These are phyloP conservation scores for Hamiltosporidium magnivora DNA, from an alignment of 371 early-diverging fungal genomes.

Conservation along the genomic window DNA sequence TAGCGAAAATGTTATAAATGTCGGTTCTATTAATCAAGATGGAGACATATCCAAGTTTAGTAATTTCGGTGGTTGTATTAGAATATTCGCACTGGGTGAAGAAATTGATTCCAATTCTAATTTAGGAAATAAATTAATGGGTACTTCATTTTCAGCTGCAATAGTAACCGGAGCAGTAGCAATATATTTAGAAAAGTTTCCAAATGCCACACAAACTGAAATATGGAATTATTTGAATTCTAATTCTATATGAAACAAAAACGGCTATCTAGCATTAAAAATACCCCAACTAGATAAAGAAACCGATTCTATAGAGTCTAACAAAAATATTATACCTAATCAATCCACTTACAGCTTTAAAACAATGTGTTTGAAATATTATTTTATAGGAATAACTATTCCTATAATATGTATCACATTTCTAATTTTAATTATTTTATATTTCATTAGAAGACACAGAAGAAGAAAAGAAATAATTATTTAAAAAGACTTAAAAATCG, in stretches of 20 bases:
- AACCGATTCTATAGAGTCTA: no score
- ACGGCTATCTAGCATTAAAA: neutral
- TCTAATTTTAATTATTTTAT: neutral
- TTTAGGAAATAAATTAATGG: neutral
- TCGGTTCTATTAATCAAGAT: conserved; percentile 37
- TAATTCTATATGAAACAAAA: conserved; percentile 7
- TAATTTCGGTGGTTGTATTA: conserved; percentile 31
- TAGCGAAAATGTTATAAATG: conserved; percentile 32
- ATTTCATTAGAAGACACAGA: neutral
- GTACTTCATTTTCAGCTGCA: conserved; percentile 31
- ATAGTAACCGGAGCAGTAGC: conserved; percentile 23
- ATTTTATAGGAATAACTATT: no score
- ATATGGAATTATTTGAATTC: conserved; percentile 23
- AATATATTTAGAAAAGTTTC: conserved; percentile 31
- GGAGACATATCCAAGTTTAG: conserved; percentile 24
- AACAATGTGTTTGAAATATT: no score
- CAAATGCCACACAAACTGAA: conserved; percentile 7
- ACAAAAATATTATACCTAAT: no score
- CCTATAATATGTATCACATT: neutral
- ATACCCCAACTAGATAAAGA: neutral
- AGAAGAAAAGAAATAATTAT: neutral
- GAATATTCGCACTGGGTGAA: conserved; percentile 33
- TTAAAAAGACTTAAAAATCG: neutral
- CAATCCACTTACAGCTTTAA: no score
- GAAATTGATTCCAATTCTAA: conserved; percentile 3